Base-by-base conservation (phyloP, 371 early-diverging fungal species). In the Mucor circinelloides region DNA sequence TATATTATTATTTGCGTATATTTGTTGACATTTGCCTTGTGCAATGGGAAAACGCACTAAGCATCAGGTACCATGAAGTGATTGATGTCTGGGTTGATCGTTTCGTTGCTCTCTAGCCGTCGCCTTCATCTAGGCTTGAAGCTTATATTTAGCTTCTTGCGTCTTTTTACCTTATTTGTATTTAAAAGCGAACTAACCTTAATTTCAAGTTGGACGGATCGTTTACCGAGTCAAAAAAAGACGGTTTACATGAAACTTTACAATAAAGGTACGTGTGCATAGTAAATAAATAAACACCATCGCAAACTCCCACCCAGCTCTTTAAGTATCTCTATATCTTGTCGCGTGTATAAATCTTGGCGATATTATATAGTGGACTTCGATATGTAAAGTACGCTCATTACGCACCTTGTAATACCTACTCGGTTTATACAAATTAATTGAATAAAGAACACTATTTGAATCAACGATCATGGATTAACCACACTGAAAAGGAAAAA, bases 341-440 rank as follows among this genome's bases (percentile, higher is more conserved):
- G 13, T 52, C 12, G 9, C 0, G 21, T 46, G 8, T 6, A 46
- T 21, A 10, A 7, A 46, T 46, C 19, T 21, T 46, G 3, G 9
- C 8, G 9, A 46, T 9, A 21, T 21, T 46, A 2, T 21, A 7
- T 15, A 25, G 3, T 27, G 13, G 23, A 15, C 5, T 52, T 52
- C 27, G 1, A 15, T 3, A 15, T 40, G 40, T 40, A 40, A 40
- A 40, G 40, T 15, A 6, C 25, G 25, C 15, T 27, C 6, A 13
- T 27, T 27, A 52, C 27, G 15, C 12, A 27, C 23, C 15, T 31
- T 50, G 62, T 62, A 34, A 19, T 34, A 62, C 62, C 21, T 50
- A 21, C 52, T 50, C 2, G 48, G 23, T 62, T 50, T 23, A 62
- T 62, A 62, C 15, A 48, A 50, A 46, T 50, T 48, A 61, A 34